Conservation (phyloP, 148 eudicot species). For the Tetragonia tetragonoides region DNA sequence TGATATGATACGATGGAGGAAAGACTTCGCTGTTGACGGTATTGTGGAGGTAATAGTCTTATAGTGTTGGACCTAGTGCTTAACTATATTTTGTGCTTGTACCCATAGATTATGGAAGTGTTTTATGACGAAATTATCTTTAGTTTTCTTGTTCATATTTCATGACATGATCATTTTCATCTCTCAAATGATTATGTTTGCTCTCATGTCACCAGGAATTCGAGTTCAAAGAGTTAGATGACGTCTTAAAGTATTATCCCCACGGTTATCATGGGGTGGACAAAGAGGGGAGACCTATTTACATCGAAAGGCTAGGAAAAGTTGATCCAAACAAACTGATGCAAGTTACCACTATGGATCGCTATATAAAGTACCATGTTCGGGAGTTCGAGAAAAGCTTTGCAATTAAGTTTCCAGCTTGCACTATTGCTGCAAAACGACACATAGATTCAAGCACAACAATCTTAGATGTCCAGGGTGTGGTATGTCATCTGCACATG, state of each 20-base stretch:
- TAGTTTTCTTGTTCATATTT: neutral
- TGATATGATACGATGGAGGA: conserved; percentile 74
- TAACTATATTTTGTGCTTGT: neutral
- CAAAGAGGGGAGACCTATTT: conserved; percentile 87
- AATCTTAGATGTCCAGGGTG: conserved; percentile 94
- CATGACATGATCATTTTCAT: conserved; percentile 22
- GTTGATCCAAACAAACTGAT: conserved; percentile 87
- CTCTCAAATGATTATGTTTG: conserved; percentile 3
- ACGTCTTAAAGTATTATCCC: conserved; percentile 85
- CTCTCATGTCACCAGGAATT: conserved; percentile 52
- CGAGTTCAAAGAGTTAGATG: conserved; percentile 73
- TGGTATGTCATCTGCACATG: conserved; percentile 51
- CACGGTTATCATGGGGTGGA: conserved; percentile 98
- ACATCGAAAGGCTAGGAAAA: conserved; percentile 84
- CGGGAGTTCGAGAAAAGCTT: conserved; percentile 85
- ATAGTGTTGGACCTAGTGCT: neutral
- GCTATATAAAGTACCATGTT: conserved; percentile 83
- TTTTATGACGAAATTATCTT: neutral
- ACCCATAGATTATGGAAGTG: neutral
- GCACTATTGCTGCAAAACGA: conserved; percentile 78
- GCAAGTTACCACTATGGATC: conserved; percentile 91
- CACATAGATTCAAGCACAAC: conserved; percentile 96
- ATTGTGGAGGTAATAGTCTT: conserved; percentile 41
- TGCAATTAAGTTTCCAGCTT: conserved; percentile 79
- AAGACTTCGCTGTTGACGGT: conserved; percentile 59